Evolutionary conservation across 2,329 filamentous ascomycete species (phyloP), one percentile per base, ranked within the genome.

Genomic region (Xylaria multiplex): DNA sequence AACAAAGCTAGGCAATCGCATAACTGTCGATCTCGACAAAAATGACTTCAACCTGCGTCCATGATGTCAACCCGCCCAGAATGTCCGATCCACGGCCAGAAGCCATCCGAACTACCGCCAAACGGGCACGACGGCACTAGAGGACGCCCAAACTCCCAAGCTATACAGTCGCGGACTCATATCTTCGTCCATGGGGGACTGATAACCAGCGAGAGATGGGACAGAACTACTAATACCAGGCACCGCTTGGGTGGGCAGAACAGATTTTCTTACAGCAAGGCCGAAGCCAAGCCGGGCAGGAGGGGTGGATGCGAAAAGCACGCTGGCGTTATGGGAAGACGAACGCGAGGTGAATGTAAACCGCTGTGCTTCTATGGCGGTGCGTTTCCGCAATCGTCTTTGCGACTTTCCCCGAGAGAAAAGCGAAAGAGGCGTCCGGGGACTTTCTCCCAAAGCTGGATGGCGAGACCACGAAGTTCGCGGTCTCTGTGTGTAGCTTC

Each of bases 371-470:
- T 97, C 90, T 97, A 94, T 97, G 95, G 93, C 94, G 94, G 93
- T 93, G 94, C 93, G 92, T 97, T 97, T 96, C 93, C 93, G 93
- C 94, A 80, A 82, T 62, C 64, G 78, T 80, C 66, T 79, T 83
- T 84, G 83, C 53, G 24, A 79, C 82, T 13, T 24, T 49, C 40
- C 75, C 53, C 65, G 56, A 62, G 46, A 32, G 62, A 62, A 53
- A 61, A 55, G 14, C 27, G 32, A 63, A 53, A 67, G 68, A 69
- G 78, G 83, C 90, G 94, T 97, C 95, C 95, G 95, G 95, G 95
- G 95, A 98, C 95, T 98, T 98, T 98, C 95, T 97, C 95, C 95
- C 93, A 96, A 97, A 97, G 94, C 94, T 78, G 73, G 76, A 69
- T 56, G 68, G 56, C 71, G 76, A 78, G 77, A 81, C 72, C 80